phyloP scores from a whole-genome alignment of 2,329 filamentous ascomycete genomes.

The Allantophomopsis cytisporea region DNA sequence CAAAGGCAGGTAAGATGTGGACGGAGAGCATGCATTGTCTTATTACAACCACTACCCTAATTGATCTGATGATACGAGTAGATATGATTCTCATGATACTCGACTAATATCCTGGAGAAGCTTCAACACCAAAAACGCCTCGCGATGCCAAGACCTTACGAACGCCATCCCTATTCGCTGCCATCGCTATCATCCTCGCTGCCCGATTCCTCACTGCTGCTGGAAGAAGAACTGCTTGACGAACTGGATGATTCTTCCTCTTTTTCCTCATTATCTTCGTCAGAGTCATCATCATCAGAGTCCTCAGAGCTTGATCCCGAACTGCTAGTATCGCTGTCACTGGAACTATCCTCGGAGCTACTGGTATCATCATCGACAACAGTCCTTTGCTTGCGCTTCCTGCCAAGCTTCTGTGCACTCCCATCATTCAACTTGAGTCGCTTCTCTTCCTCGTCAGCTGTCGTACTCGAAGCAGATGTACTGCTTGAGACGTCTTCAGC shows the following conservation, averaged over 20 bases:
- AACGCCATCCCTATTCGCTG: too few species aligned
- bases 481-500: conserved; percentile 16
- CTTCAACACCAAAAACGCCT: too few species aligned
- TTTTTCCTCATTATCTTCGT: conserved; percentile 2
- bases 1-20: too few species aligned
- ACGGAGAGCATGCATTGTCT: too few species aligned
- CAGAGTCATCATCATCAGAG: conserved; percentile 4
- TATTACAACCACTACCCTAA: too few species aligned
- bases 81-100: too few species aligned
- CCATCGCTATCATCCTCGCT: conserved; percentile 1
- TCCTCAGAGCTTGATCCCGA: conserved; percentile 9
- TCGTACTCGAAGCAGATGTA: not conserved
- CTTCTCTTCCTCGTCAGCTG: conserved; percentile 11
- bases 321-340: conserved; percentile 8
- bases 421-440: conserved; percentile 30
- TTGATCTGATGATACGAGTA: too few species aligned
- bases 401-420: conserved; percentile 27
- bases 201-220: conserved; percentile 1
- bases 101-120: too few species aligned
- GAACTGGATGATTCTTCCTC: conserved; percentile 10
- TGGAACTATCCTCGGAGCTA: conserved; percentile 9
- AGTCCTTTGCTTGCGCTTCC: conserved; percentile 30
- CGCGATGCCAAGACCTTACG: too few species aligned
- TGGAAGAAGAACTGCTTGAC: conserved; percentile 11
- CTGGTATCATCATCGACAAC: conserved; percentile 9